phyloP scores from a whole-genome alignment of 179 eudicot genomes.

The Spergularia azorica region DNA sequence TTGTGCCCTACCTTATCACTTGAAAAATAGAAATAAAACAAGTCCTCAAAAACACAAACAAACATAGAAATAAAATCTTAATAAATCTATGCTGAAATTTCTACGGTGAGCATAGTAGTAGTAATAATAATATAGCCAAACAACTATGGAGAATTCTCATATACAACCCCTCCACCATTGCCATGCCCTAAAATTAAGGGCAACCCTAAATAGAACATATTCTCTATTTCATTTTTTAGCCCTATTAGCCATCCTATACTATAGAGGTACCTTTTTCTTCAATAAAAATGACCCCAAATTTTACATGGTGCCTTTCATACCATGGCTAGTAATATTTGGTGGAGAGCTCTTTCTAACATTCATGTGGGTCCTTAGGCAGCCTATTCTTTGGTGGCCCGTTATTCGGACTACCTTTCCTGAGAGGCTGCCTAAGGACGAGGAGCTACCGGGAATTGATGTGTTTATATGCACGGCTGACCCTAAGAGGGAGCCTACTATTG shows the following conservation, averaged over 20 bases:
- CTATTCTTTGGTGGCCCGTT: conserved; percentile 36
- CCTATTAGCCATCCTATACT: conserved; percentile 33
- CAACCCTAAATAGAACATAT: conserved; percentile 20
- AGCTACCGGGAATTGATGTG: conserved; percentile 40
- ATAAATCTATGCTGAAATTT: too few species aligned
- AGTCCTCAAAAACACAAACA: too few species aligned
- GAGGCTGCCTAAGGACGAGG: conserved; percentile 25
- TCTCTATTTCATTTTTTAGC: conserved; percentile 21
- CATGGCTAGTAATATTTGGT: conserved; percentile 29
- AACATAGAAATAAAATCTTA: too few species aligned
- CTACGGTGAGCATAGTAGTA: too few species aligned
- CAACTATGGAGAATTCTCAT: conserved; percentile 17
- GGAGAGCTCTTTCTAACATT: conserved; percentile 32
- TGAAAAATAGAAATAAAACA: too few species aligned
- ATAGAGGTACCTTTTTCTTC: conserved; percentile 38
- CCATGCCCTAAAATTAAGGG: conserved; percentile 30
- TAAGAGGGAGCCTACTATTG: conserved; percentile 40
- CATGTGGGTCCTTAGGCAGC: conserved; percentile 34
- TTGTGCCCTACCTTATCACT: too few species aligned
- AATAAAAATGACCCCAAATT: conserved; percentile 6
- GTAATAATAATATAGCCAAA: not conserved
- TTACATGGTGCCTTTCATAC: conserved; percentile 9
- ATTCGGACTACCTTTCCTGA: conserved; percentile 32
- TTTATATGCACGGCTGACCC: conserved; percentile 52
- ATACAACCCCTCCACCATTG: conserved; percentile 24